Percentiles rank a stretch among this genome's conserved stretches.
phyloP scores from a whole-genome alignment of 2,329 filamentous ascomycete genomes.

The Ophiostoma australiae region DNA sequence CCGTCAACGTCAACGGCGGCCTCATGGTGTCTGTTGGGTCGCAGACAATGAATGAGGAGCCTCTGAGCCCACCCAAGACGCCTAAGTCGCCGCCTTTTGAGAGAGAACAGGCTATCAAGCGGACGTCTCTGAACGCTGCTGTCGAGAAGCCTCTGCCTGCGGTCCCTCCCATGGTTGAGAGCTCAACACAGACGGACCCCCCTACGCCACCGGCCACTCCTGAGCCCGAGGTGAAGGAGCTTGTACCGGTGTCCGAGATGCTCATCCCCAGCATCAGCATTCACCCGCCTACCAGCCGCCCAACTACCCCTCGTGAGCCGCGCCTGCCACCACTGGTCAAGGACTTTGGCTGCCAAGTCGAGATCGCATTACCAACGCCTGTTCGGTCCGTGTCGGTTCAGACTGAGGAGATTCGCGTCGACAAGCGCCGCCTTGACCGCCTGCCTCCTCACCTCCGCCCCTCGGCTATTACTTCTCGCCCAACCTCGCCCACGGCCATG shows the following conservation, averaged over 20 bases:
- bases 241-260: constrained; percentile 34
- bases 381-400: constrained; percentile 60
- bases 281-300: constrained; percentile 78
- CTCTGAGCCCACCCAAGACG: constrained; percentile 60
- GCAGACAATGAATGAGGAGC: constrained; percentile 59
- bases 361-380: constrained; percentile 43
- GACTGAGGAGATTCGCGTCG: constrained; percentile 85
- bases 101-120: constrained; percentile 34
- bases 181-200: constrained; percentile 58
- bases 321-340: constrained; percentile 76
- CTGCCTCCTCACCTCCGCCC: constrained; percentile 75
- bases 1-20: constrained; percentile 36
- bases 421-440: constrained; percentile 67
- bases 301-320: constrained; percentile 69
- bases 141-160: constrained; percentile 27
- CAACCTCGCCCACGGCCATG: constrained; percentile 46
- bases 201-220: constrained; percentile 28
- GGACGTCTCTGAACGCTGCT: background rate
- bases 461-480: constrained; percentile 63
- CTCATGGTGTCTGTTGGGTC: constrained; percentile 61
- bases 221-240: constrained; percentile 12
- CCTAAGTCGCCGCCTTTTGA: constrained; percentile 48
- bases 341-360: constrained; percentile 76
- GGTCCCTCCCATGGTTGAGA: constrained; percentile 43
- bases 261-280: constrained; percentile 83